A percentile compares a stretch with the other conserved stretches of the same genome.
Conservation (phyloP, 140 eudicot genomes). For the Ambrosia hybrid region DNA sequence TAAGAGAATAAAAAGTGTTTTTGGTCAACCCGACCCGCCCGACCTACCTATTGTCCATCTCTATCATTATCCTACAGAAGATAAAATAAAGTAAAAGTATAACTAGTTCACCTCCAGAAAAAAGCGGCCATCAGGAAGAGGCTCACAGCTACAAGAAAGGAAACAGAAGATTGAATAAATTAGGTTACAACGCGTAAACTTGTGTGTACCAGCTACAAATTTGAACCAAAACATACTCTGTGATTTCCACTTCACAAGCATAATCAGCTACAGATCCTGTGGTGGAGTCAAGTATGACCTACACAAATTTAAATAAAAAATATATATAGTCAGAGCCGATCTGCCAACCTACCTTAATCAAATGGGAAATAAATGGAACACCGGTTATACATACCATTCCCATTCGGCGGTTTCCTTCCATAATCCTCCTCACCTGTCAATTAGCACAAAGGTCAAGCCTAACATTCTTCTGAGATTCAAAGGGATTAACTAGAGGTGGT, state of each 20-base stretch:
- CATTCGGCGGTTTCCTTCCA: conserved; percentile 99
- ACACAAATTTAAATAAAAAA: conserved; percentile 28
- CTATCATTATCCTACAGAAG: not conserved
- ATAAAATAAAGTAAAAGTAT: conserved; percentile 1
- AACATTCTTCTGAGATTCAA: not conserved
- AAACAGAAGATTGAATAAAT: conserved; percentile 15
- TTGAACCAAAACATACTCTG: conserved; percentile 57
- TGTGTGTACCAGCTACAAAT: not conserved
- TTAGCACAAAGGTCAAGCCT: conserved; percentile 18
- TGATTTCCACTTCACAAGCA: conserved; percentile 98
- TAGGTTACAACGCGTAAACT: conserved; percentile 1
- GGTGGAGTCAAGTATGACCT: conserved; percentile 74
- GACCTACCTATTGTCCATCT: not conserved
- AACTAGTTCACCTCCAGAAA: conserved; percentile 68
- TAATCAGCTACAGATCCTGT: conserved; percentile 83
- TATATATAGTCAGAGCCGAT: conserved; percentile 5
- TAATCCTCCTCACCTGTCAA: conserved; percentile 91
- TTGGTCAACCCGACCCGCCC: not conserved
- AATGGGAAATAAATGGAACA: not conserved
- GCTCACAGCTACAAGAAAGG: conserved; percentile 83
- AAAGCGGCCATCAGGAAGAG: conserved; percentile 97
- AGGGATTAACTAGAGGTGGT: not conserved
- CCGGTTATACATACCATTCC: conserved; percentile 73
- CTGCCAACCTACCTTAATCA: conserved; percentile 1
- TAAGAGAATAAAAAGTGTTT: too few relatives aligned